Evolutionary conservation across 208 protist genomes (phyloP).

Genomic region (Leishmania martiniquensis): DNA sequence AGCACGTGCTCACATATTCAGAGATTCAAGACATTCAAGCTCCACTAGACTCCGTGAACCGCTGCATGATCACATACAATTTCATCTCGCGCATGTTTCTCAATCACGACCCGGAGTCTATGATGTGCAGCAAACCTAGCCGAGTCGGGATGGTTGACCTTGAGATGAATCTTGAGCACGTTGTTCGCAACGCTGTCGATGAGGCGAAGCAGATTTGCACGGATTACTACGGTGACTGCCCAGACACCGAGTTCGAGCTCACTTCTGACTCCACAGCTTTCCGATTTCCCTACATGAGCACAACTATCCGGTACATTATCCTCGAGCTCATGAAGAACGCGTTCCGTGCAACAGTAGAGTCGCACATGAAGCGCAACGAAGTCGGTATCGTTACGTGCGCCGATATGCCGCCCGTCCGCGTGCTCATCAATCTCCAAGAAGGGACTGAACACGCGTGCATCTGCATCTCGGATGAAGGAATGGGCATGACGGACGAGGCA

Average conservation of each 20-base stretch:
- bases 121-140: conserved; percentile 28
- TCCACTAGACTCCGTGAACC: conserved; percentile 69
- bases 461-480: conserved; percentile 82
- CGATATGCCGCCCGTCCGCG: conserved; percentile 80
- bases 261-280: conserved; percentile 63
- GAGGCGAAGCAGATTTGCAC: conserved; percentile 92
- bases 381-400: conserved; percentile 71
- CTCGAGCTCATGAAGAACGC: conserved; percentile 96
- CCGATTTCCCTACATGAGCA: conserved; percentile 92
- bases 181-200: conserved; percentile 83
- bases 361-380: conserved; percentile 76
- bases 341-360: conserved; percentile 89
- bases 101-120: conserved; percentile 39
- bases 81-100: conserved; percentile 86
- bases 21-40: conserved; percentile 65
- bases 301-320: conserved; percentile 95
- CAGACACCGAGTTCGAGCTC: conserved; percentile 84
- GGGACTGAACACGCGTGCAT: conserved; percentile 82
- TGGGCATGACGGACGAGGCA: conserved; percentile 77
- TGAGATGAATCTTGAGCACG: conserved; percentile 81
- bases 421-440: conserved; percentile 79
- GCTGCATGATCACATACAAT: conserved; percentile 84
- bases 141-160: conserved; percentile 87
- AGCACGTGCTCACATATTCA: conserved; percentile 59
- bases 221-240: conserved; percentile 88